A percentile compares a stretch with the other conserved stretches of the same genome.
Conservation (phyloP, 164 flowering plant species). For the Tetracentron sinense region DNA sequence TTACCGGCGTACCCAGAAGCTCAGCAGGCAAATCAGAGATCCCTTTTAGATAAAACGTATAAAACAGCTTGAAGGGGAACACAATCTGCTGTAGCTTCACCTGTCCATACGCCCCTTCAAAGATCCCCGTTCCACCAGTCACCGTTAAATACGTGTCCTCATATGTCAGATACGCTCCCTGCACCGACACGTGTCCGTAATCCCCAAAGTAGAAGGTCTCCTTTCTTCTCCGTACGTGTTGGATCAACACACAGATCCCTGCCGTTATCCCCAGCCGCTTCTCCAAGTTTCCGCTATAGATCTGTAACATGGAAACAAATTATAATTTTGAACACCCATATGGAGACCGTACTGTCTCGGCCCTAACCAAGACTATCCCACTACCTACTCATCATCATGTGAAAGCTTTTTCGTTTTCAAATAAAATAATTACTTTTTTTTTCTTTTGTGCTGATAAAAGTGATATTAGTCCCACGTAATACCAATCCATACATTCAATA, state of each 20-base stretch:
- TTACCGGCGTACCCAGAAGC: slow-evolving; percentile 40
- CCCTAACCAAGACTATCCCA: no score
- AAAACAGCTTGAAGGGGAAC: slow-evolving; percentile 66
- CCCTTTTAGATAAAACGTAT: slow-evolving; percentile 60
- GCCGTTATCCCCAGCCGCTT: slow-evolving; percentile 60
- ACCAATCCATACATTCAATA: no score
- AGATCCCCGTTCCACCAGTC: slow-evolving; percentile 73
- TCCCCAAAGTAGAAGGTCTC: slow-evolving; percentile 74
- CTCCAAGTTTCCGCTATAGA: slow-evolving; percentile 56
- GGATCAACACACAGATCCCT: slow-evolving; percentile 55
- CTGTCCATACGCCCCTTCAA: slow-evolving; percentile 57
- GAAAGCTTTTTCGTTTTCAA: no score
- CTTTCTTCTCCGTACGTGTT: slow-evolving; percentile 54
- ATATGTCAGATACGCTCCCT: slow-evolving; percentile 62
- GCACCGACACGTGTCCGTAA: slow-evolving; percentile 67
- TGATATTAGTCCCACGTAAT: no score
- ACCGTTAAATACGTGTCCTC: slow-evolving; percentile 57
- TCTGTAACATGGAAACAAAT: slow-evolving; percentile 5
- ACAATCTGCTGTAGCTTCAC: slow-evolving; percentile 59
- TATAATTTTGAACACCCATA: not conserved
- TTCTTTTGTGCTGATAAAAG: no score
- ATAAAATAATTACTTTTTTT: no score
- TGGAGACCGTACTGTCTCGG: no score
- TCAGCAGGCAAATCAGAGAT: slow-evolving; percentile 52
- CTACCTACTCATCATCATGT: no score